phyloP scores from a whole-genome alignment of 108 stramenopile genomes.

The Conticribra weissflogii region DNA sequence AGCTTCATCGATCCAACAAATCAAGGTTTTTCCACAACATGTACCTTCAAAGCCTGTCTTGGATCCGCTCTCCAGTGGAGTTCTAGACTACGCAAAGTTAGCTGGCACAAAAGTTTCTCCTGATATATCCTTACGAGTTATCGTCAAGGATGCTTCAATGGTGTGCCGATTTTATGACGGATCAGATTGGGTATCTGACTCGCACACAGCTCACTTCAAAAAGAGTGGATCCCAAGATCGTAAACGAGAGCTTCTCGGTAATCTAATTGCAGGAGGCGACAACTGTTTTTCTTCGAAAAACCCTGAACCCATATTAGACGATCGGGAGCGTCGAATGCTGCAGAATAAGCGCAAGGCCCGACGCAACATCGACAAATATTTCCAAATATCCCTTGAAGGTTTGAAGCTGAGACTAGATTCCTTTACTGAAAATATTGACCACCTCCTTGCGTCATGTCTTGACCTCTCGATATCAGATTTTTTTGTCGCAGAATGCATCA shows the following conservation, averaged over 20 bases:
- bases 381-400: conserved; percentile 63
- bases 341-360: conserved; percentile 36
- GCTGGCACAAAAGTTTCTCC: conserved; percentile 50
- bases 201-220: conserved; percentile 4
- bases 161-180: conserved; percentile 80
- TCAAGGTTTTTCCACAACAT: conserved; percentile 68
- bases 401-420: conserved; percentile 70
- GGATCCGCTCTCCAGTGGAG: conserved; percentile 63
- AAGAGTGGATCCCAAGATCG: conserved; percentile 20
- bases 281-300: conserved; percentile 7
- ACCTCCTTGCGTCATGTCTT: conserved; percentile 71
- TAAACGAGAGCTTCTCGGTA: conserved; percentile 56
- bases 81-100: conserved; percentile 60
- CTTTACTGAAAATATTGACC: conserved; percentile 47
- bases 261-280: conserved; percentile 51
- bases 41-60: conserved; percentile 60
- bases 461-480: conserved; percentile 70
- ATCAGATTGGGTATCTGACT: conserved; percentile 70
- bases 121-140: conserved; percentile 50
- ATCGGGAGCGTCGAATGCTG: too few species aligned
- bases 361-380: conserved; percentile 61
- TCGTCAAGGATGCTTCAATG: conserved; percentile 64
- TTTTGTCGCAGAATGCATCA: conserved; percentile 79
- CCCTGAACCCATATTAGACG: conserved; percentile 59
- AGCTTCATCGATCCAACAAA: conserved; percentile 1